These are phyloP conservation scores for Mollisia scopiformis DNA, from an alignment of 2,329 filamentous ascomycete species.

Conservation along the genomic window DNA sequence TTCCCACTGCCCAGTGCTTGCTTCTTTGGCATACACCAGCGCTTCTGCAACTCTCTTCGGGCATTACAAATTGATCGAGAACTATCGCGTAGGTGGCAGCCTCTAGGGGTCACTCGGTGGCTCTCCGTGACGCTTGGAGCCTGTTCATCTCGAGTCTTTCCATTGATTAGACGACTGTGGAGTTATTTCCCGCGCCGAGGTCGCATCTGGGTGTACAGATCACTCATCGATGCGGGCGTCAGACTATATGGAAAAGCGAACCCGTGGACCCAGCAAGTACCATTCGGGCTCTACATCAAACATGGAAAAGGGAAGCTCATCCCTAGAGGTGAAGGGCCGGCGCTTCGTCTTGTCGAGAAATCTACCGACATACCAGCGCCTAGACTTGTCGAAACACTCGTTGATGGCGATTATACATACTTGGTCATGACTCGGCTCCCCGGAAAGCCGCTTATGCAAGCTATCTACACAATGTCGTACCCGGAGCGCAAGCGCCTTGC, in stretches of 20 bases:
- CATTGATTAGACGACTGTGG: background rate
- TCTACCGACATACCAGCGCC: constrained; percentile 7
- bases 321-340: background rate
- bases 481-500: constrained; percentile 4
- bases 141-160: background rate
- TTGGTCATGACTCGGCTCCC: constrained; percentile 13
- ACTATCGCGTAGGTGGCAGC: background rate
- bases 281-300: constrained; percentile 13
- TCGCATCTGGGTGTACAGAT: background rate
- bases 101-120: background rate
- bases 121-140: too few relatives aligned
- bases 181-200: background rate
- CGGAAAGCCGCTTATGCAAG: background rate
- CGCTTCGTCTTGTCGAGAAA: constrained; percentile 6
- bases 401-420: constrained; percentile 6
- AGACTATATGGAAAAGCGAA: constrained; percentile 2
- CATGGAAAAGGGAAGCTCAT: constrained; percentile 4
- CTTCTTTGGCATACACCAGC: constrained; percentile 3
- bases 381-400: constrained; percentile 5
- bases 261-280: constrained; percentile 3
- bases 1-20: constrained; percentile 5
- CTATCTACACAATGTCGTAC: constrained; percentile 3
- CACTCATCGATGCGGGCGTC: constrained; percentile 4
- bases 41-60: constrained; percentile 10
- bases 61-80: background rate